Evolutionary conservation across 148 eudicot genomes (phyloP).

Genomic region (Rheum nobile): DNA sequence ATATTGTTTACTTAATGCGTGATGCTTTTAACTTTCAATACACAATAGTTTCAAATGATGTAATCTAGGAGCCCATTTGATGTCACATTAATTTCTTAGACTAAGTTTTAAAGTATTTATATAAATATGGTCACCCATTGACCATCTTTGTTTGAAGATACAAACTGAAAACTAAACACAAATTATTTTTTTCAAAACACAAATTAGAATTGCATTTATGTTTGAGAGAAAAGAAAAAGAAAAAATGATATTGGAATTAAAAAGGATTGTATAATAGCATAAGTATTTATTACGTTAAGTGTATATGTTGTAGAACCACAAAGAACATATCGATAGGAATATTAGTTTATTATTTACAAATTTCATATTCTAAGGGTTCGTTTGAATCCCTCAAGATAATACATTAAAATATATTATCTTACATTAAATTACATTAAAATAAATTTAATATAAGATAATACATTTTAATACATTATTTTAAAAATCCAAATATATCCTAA

Average conservation of each 20-base stretch:
- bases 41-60: not conserved
- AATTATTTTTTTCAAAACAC: not conserved
- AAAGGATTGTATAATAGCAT: not conserved
- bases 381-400: too few relatives aligned
- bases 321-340: not conserved
- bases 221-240: too few relatives aligned
- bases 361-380: not conserved
- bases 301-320: not conserved
- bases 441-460: too few relatives aligned
- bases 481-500: too few relatives aligned
- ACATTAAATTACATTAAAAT: too few relatives aligned
- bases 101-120: too few relatives aligned
- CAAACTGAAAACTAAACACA: not conserved
- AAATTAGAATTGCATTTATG: too few relatives aligned
- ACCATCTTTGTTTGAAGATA: not conserved
- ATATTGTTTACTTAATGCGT: not conserved
- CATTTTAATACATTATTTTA: too few relatives aligned
- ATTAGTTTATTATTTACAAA: not conserved
- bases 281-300: not conserved
- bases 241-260: not conserved
- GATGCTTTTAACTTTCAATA: not conserved
- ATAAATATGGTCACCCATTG: not conserved
- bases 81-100: not conserved
- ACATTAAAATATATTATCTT: too few relatives aligned
- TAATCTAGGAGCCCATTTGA: not conserved